Evolutionary conservation across 2,329 filamentous ascomycete species (phyloP).

Genomic region (Fusarium transvaalense): DNA sequence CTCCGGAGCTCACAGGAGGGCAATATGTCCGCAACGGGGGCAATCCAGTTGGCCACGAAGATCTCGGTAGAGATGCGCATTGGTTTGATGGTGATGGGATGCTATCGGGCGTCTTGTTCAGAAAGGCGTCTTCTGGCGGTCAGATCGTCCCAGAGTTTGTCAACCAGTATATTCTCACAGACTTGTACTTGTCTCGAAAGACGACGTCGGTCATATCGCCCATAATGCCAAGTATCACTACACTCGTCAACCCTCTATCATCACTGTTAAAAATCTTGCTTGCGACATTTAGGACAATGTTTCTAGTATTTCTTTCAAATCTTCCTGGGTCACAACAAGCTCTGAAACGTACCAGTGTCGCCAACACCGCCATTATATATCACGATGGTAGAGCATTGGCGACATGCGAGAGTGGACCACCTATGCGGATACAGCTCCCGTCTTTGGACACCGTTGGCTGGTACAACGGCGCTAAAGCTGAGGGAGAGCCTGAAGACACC

Average conservation of each 20-base stretch:
- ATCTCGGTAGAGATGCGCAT: conserved; percentile 72
- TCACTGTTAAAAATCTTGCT: conserved; percentile 5
- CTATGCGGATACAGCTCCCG: conserved; percentile 74
- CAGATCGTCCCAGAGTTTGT: conserved; percentile 72
- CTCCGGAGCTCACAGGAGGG: conserved; percentile 73
- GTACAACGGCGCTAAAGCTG: conserved; percentile 71
- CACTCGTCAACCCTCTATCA: conserved; percentile 68
- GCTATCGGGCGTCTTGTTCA: conserved; percentile 75
- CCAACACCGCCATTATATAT: conserved; percentile 75
- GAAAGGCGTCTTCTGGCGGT: conserved; percentile 46
- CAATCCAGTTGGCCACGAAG: conserved; percentile 73
- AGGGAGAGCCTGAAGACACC: conserved; percentile 57
- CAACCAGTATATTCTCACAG: conserved; percentile 77
- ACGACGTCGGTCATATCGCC: conserved; percentile 63
- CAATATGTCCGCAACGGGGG: conserved; percentile 80
- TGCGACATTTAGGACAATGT: conserved; percentile 22
- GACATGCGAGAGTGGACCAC: conserved; percentile 78
- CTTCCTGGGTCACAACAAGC: conserved; percentile 55
- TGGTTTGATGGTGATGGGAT: conserved; percentile 84
- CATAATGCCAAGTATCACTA: conserved; percentile 75
- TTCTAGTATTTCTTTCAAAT: conserved; percentile 57
- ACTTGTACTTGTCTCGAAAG: conserved; percentile 68
- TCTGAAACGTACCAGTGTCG: conserved; percentile 77
- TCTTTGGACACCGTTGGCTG: conserved; percentile 76
- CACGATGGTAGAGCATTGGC: conserved; percentile 77